Evolutionary conservation across 192 early-diverging fungal genomes (phyloP), one percentile per base, ranked within the genome.

Genomic region (Phycomyces nitens): DNA sequence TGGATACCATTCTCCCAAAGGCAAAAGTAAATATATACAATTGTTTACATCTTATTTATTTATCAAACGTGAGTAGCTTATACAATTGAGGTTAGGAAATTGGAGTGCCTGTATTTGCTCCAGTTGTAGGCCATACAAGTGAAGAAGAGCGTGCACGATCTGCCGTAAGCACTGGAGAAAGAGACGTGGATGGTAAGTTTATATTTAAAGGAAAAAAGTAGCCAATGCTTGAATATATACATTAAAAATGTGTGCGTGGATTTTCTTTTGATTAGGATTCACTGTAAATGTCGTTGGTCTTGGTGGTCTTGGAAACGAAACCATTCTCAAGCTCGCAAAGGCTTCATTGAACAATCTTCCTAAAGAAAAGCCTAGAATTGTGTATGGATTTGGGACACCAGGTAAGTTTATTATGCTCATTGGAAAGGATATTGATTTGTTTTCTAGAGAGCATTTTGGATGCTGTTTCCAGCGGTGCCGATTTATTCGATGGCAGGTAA

Each of bases 401-500:
- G 82, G 82, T 77, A 77, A 56, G 27, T 21, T 15, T 49, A 10
- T 29, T 38, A 16, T n/a, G n/a, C n/a, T n/a, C n/a, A n/a, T n/a
- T n/a, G n/a, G 18, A 22, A 18, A 14, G 21, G 22, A 1, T 26
- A 6, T 29, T 21, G 27, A 21, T 21, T 18, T 15, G 8, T 15
- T 64, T 16, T 27, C 12, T 70, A 81, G 83, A 80, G 69, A 68
- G 76, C 18, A 72, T 87, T 23, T 58, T 87, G 41, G 52, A 43
- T 50, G 80, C 72, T n/a, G 71, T 87, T 44, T 54, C 65, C 0
- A 40, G 75, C 3, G 90, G 90, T 3, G 78, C 85, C 20, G 90
- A 92, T 62, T 56, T 92, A 53, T 89, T 92, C 70, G 88, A 92
- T 72, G 66, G 71, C 38, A 72, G 69, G 62, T 71, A 64, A 52